Conservation (phyloP, 192 early-diverging fungal species). For the Rhizoclosmatium globosum region DNA sequence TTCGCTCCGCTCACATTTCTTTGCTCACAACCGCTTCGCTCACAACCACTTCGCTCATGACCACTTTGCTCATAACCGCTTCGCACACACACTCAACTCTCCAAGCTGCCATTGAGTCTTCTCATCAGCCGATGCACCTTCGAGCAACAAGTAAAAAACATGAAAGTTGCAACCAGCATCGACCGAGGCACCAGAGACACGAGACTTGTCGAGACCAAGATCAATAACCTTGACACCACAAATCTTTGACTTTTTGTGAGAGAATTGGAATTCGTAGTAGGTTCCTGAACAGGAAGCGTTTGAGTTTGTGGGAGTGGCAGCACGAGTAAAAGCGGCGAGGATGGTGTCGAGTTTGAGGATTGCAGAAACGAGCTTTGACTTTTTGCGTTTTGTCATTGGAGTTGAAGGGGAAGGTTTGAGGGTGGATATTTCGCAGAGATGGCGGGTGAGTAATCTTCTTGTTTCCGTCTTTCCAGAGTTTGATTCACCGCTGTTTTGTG, state of each 20-base stretch:
- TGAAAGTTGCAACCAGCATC: constrained; percentile 89
- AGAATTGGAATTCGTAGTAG: constrained; percentile 89
- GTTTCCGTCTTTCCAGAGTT: constrained; percentile 90
- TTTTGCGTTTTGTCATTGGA: constrained; percentile 65
- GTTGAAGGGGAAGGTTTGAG: constrained; percentile 9
- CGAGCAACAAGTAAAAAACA: constrained; percentile 88
- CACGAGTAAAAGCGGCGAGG: constrained; percentile 78
- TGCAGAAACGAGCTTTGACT: constrained; percentile 75
- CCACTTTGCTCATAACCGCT: too few species aligned
- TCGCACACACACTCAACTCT: constrained; percentile 13
- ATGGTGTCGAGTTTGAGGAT: constrained; percentile 74
- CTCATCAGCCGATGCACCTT: constrained; percentile 80
- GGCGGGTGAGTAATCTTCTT: constrained; percentile 73
- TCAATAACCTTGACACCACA: constrained; percentile 80
- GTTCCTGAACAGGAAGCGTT: constrained; percentile 75
- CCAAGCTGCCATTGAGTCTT: constrained; percentile 75
- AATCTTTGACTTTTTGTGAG: constrained; percentile 78
- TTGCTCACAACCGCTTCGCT: constrained; percentile 6
- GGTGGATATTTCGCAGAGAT: constrained; percentile 76
- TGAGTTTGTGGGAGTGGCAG: constrained; percentile 68
- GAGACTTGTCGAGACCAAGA: constrained; percentile 87
- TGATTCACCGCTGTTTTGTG: constrained; percentile 76
- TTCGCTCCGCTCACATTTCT: too few species aligned
- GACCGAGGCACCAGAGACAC: constrained; percentile 63
- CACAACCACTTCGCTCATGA: too few species aligned